Base-by-base conservation (phyloP, 2,329 filamentous ascomycete species). In the Plenodomus lindquistii region DNA sequence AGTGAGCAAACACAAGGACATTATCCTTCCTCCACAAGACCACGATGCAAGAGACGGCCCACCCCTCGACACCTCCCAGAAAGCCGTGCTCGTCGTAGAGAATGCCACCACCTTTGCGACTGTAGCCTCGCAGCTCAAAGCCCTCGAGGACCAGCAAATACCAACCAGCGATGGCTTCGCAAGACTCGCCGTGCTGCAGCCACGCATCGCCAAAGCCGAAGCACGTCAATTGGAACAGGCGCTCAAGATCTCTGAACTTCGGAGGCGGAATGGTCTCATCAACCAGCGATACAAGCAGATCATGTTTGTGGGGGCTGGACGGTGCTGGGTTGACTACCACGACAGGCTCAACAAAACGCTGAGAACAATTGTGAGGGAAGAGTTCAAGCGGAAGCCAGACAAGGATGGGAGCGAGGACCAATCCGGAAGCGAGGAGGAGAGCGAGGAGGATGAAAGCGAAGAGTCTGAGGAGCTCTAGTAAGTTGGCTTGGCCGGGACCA, bases 291-390 rank as follows among this genome's bases (percentile, higher is more conserved):
- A 90, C 87, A 91, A 93, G 71, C 85, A 91, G 67, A 76, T 83
- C 19, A 83, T 85, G 3, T 78, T 94, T 37, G 75, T 96, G 40
- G 80, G 81, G 10, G 84, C 83, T 58, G 86, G 86, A 0, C 82
- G 85, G 58, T 81, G 82, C 48, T 86, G 91, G 75, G 87, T 86
- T 18, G 84, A 87, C 42, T 84, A 87, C 65, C 88, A 95, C 72
- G 79, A 82, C 27, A 78, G 87, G 41, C 71, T 92, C 11, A 81
- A 83, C 69, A 76, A 79, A 51, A 81, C 84, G 7, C 89, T 94
- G 73, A 80, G 83, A 45, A 77, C 77, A 8, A 77, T 93, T 2
- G 79, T 84, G 66, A 81, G 87, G 62, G 77, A 77, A 42, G 88
- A 91, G 66, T 77, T 76, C 54, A 73, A 72, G 71, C 80, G 77